Evolutionary conservation across 1,139 yeast genomes (phyloP).

Genomic region (Blastobotrys apis): DNA sequence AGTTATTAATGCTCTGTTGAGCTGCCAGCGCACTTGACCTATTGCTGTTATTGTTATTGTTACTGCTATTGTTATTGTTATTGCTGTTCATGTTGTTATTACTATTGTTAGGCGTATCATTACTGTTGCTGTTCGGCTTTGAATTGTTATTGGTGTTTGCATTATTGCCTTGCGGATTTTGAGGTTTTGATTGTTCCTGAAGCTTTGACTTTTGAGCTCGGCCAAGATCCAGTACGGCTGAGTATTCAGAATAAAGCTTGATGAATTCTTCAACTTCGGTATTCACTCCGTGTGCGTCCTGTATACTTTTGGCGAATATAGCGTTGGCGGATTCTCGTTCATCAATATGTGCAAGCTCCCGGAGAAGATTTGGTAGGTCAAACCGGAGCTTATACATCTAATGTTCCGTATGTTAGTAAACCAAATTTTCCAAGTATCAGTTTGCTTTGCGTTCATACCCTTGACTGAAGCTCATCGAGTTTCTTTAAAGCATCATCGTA

Average conservation of each 20-base stretch:
- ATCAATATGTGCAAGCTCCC: constrained; percentile 25
- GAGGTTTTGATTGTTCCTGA: constrained; percentile 9
- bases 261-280: constrained; percentile 16
- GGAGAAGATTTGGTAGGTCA: constrained; percentile 23
- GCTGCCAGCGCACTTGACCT: constrained; percentile 9
- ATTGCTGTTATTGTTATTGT: neutral
- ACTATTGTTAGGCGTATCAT: constrained; percentile 4
- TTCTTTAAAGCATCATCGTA: constrained; percentile 17
- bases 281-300: constrained; percentile 15
- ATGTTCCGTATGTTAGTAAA: constrained; percentile 1
- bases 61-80: constrained; percentile 11
- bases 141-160: constrained; percentile 3
- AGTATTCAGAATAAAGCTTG: constrained; percentile 13
- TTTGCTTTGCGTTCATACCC: constrained; percentile 17
- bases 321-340: constrained; percentile 20
- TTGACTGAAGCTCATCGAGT: constrained; percentile 20
- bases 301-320: constrained; percentile 15
- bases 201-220: constrained; percentile 6
- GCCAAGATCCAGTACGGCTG: constrained; percentile 9
- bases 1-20: constrained; percentile 11
- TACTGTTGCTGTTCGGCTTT: constrained; percentile 7
- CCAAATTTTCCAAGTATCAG: neutral
- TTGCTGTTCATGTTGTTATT: constrained; percentile 13
- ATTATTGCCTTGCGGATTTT: constrained; percentile 9
- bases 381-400: constrained; percentile 23